Evolutionary conservation across 176 grass and related monocot genomes (phyloP), one percentile per base, ranked within the genome.

Genomic region (Musa beccarii): DNA sequence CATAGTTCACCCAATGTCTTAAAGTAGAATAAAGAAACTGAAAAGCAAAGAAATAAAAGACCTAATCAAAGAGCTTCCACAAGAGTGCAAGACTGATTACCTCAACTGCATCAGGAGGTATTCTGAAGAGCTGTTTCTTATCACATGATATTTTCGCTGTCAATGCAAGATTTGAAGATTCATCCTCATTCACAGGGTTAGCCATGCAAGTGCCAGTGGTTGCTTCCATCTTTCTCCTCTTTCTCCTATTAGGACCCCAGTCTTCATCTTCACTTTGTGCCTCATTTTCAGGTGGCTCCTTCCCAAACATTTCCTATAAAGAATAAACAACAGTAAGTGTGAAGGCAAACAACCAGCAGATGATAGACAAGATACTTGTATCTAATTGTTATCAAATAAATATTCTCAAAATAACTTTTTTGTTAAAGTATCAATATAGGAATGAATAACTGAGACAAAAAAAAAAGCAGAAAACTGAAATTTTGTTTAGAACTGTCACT

Each of bases 271-370:
- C 90, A 78, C 81, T 99, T 64, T 84, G 88, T 57, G 86, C 78
- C 78, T 79, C 90, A 77, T 84, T 86, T 69, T 85, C 82, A 59
- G 75, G 69, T 24, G 51, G 55, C 56, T 84, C 77, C 78, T 92
- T 94, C 63, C 90, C 90, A 87, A 99, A 94, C 90, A 99, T 99
- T 83, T 94, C 90, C 95, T 99, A 78, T 51, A 34, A 70, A 81
- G 28, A 68, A 49, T 79, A 59, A 76, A 74, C 4, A 75, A 11
- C 78, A 68, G 11, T 21, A 56, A 22, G 24, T 28, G 9, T 13
- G 20, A 56, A 43, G 13, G 49, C 19, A 21, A 19, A 51, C 24
- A 79, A 81, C 43, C 55, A 81, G 49, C 16, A 59, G 23, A 53
- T 14, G 59, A 78, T 62, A 78, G 24, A 61, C 34, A 63, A 61